These are phyloP conservation scores for Maudiozyma pseudohumilis DNA, from an alignment of 805 yeast genomes.

Conservation along the genomic window DNA sequence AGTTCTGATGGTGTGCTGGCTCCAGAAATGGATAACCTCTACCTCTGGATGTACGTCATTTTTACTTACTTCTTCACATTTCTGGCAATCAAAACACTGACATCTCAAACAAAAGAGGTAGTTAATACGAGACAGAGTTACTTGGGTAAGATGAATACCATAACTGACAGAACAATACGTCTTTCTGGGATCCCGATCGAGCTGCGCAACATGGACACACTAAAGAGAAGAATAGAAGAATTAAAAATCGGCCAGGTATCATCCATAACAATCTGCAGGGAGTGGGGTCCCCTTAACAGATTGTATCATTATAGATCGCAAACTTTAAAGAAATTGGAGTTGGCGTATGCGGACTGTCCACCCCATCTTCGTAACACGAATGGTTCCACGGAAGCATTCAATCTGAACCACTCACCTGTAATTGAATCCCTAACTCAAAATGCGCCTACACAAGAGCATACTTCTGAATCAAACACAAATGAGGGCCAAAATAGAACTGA, in stretches of 20 bases:
- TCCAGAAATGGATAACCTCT: slow-evolving; percentile 41
- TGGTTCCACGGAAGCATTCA: slow-evolving; percentile 18
- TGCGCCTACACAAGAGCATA: too few species aligned
- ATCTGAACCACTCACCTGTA: slow-evolving; percentile 6
- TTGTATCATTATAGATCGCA: slow-evolving; percentile 50
- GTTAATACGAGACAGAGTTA: slow-evolving; percentile 70
- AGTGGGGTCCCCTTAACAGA: slow-evolving; percentile 69
- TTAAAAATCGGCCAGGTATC: slow-evolving; percentile 74
- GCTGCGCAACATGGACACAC: slow-evolving; percentile 57
- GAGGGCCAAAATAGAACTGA: too few species aligned
- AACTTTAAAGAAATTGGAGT: slow-evolving; percentile 51
- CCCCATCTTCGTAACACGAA: slow-evolving; percentile 17
- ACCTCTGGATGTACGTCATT: slow-evolving; percentile 73
- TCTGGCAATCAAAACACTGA: slow-evolving; percentile 47
- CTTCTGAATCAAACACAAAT: too few species aligned
- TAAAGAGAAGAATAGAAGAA: slow-evolving; percentile 66
- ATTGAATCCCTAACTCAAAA: too few species aligned
- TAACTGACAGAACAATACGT: slow-evolving; percentile 85
- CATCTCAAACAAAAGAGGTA: slow-evolving; percentile 62
- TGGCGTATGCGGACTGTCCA: slow-evolving; percentile 31
- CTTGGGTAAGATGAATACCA: slow-evolving; percentile 75
- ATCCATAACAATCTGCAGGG: slow-evolving; percentile 69
- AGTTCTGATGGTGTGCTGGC: slow-evolving; percentile 8
- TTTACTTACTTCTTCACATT: slow-evolving; percentile 82
- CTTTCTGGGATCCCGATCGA: slow-evolving; percentile 83